A percentile compares a stretch with the other conserved stretches of the same genome.
These are phyloP conservation scores for Globisporangium paddicum DNA, from an alignment of 352 stramenopile species.

Conservation along the genomic window DNA sequence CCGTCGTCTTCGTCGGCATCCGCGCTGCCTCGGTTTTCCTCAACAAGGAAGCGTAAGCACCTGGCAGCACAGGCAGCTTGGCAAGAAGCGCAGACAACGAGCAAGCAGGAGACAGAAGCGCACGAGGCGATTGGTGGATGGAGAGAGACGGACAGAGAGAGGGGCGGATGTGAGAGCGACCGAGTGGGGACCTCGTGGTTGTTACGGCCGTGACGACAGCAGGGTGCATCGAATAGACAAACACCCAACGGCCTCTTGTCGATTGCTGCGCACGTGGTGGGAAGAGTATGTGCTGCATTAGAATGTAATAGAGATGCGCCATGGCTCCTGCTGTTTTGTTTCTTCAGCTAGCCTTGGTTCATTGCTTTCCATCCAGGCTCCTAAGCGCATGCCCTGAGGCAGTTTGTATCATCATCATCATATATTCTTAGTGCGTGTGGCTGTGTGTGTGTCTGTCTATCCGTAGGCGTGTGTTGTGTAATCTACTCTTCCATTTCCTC, in stretches of 20 bases:
- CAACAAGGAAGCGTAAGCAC: slow-evolving; percentile 51
- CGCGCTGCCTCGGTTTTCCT: slow-evolving; percentile 66
- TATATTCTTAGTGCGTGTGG: slow-evolving; percentile 10
- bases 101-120: neutral
- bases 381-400: too few species aligned
- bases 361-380: neutral
- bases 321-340: neutral
- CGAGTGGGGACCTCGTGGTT: too few species aligned
- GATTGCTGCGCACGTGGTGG: neutral
- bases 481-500: slow-evolving; percentile 36
- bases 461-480: slow-evolving; percentile 14
- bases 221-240: too few species aligned
- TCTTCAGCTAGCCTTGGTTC: too few species aligned
- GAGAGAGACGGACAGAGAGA: too few species aligned
- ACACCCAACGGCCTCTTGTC: too few species aligned
- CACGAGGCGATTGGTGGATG: neutral
- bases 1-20: slow-evolving; percentile 66
- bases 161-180: too few species aligned
- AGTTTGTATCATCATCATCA: slow-evolving; percentile 1
- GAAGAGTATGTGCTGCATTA: neutral
- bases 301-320: neutral
- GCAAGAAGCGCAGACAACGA: neutral
- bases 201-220: too few species aligned
- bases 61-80: neutral
- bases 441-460: slow-evolving; percentile 15